Conservation (phyloP, 2,329 filamentous ascomycete genomes). For the Rhynchosporium agropyri region DNA sequence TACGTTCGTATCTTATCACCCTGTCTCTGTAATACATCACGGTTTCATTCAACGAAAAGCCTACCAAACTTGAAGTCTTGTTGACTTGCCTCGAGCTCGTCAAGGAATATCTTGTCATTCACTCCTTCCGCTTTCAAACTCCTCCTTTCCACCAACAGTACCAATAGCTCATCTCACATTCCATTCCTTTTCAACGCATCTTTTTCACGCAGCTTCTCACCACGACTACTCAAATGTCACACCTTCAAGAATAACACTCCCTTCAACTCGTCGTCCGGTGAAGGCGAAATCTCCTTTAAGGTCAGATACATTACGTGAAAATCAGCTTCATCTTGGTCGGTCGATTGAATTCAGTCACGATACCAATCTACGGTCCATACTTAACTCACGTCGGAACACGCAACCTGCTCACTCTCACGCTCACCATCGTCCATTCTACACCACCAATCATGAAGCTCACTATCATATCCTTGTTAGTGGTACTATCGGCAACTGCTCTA, state of each 20-base stretch:
- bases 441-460: constrained; percentile 21
- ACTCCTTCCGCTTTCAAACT: constrained; percentile 17
- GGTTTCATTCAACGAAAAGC: not conserved
- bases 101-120: constrained; percentile 10
- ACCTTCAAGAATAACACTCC: not conserved
- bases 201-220: not conserved
- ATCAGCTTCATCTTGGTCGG: not conserved
- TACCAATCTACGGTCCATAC: not conserved
- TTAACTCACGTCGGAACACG: not conserved
- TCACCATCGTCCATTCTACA: not conserved
- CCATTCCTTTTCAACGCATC: not conserved
- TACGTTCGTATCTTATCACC: too few relatives aligned
- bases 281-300: not conserved
- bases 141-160: constrained; percentile 2
- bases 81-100: constrained; percentile 3
- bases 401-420: not conserved
- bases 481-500: constrained; percentile 14
- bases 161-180: not conserved
- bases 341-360: not conserved
- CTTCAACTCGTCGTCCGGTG: not conserved
- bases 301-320: not conserved
- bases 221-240: not conserved
- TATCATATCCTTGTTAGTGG: constrained; percentile 3
- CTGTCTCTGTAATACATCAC: not conserved
- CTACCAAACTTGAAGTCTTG: constrained; percentile 4